Evolutionary conservation across 257 asterid genomes (phyloP).

Genomic region (Salvia rosmarinus): DNA sequence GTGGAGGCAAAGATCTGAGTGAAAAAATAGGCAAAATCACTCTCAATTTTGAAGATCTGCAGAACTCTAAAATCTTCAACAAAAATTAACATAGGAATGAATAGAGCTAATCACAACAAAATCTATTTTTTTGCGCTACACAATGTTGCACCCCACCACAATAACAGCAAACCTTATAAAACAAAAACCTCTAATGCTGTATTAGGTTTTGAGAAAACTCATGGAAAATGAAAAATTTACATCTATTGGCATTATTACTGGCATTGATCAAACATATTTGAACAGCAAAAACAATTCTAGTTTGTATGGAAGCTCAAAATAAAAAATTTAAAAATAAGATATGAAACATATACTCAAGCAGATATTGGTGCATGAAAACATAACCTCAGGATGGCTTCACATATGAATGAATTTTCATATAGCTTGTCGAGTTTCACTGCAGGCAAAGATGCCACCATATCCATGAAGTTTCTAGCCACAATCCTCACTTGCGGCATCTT

Average conservation of each 20-base stretch:
- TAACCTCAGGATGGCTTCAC: constrained; percentile 95
- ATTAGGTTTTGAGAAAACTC: not conserved
- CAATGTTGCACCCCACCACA: not conserved
- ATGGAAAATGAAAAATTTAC: not conserved
- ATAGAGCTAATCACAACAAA: constrained; percentile 22
- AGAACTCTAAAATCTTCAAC: not conserved
- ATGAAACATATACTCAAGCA: constrained; percentile 10
- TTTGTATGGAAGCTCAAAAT: not conserved
- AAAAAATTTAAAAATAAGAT: not conserved
- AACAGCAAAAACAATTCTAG: constrained; percentile 1
- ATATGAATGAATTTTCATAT: constrained; percentile 82
- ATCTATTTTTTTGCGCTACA: constrained; percentile 8
- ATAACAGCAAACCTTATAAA: constrained; percentile 5
- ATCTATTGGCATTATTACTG: not conserved
- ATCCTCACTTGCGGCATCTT: constrained; percentile 93
- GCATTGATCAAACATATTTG: not conserved
- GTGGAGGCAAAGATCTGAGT: constrained; percentile 85
- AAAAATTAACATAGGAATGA: not conserved
- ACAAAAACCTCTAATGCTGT: constrained; percentile 4
- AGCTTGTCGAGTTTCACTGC: constrained; percentile 88
- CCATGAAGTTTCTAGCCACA: constrained; percentile 95
- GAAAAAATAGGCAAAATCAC: constrained; percentile 25
- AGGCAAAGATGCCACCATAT: constrained; percentile 98
- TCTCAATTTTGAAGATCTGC: not conserved
- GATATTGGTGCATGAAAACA: not conserved